Base-by-base conservation (phyloP, 139 green algal species). In the Chlamydomonas sphaeroides region DNA sequence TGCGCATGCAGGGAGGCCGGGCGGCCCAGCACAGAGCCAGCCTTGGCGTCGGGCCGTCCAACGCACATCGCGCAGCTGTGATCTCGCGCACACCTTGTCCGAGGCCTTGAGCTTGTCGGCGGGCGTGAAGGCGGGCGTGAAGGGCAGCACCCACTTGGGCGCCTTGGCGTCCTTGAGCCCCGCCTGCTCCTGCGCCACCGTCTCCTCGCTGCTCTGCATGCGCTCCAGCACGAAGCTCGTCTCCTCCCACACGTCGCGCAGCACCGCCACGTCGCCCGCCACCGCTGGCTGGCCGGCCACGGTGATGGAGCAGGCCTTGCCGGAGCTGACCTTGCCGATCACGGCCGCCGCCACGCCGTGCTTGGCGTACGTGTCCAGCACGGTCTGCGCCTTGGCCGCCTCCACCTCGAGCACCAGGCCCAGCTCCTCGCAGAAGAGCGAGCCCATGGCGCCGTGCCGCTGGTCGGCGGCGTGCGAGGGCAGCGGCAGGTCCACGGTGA, bases 351-450 rank as follows among this genome's bases (percentile, higher is more conserved):
- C 59, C 39, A 99, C 91, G 62, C 93, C 95, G 2, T 92, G 92
- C 28, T 87, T 76, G 17, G 66, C 74, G 84, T 98, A 99, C 0
- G 88, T 82, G 11, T 75, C 75, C 57, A 95, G 51, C 26, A 98
- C 90, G 1, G 49, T 84, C 18, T 86, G 80, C 56, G 90, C 92
- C 5, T 95, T 65, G 17, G 79, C 81, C 0, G 84, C 68, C 5
- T 81, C 61, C 28, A 99, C 96, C 88, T 99, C 97, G 48, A 99
- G 79, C 65, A 99, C 85, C 68, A 99, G 89, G 23, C 97, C 97
- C 33, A 98, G 93, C 92, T 99, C 97, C 89, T 99, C 97, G 0
- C 96, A 92, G 88, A 98, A 99, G 7, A 99, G 92, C 0, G 90
- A 91, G 21, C 89, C 71, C 57, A 95, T 72, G 48, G 87, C 78